Conservation (phyloP, 805 yeast genomes). For the Yarrowia keelungensis region DNA sequence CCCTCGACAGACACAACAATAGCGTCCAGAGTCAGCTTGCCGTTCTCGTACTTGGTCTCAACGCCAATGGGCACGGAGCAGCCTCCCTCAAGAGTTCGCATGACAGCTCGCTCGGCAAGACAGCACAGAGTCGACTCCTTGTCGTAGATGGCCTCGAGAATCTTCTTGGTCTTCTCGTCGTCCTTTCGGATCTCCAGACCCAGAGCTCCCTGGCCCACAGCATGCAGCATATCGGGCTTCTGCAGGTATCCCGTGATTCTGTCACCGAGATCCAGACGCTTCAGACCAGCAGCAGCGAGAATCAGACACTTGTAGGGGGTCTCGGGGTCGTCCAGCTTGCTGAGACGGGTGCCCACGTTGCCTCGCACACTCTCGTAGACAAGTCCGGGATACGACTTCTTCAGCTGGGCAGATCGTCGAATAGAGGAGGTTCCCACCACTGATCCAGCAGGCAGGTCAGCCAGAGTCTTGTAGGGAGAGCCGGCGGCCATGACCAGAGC, state of each 20-base stretch:
- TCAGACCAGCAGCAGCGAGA: constrained; percentile 91
- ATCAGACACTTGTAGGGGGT: constrained; percentile 74
- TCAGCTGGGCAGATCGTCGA: constrained; percentile 89
- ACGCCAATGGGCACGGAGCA: constrained; percentile 98
- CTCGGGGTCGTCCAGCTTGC: constrained; percentile 76
- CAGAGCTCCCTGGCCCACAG: constrained; percentile 98
- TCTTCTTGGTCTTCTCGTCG: constrained; percentile 63
- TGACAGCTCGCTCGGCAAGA: constrained; percentile 83
- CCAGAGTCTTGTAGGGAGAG: constrained; percentile 66
- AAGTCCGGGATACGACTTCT: constrained; percentile 77
- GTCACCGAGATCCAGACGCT: constrained; percentile 71
- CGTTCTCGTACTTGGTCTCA: constrained; percentile 60
- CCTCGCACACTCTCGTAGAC: constrained; percentile 88
- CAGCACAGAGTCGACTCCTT: constrained; percentile 75
- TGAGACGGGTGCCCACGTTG: constrained; percentile 76
- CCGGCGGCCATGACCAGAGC: constrained; percentile 78
- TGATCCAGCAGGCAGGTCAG: constrained; percentile 82
- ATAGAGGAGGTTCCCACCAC: constrained; percentile 95
- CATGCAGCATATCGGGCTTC: constrained; percentile 85
- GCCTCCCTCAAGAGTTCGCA: constrained; percentile 94
- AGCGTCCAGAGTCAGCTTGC: constrained; percentile 63
- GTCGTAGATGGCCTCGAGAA: constrained; percentile 66
- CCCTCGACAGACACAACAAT: constrained; percentile 90
- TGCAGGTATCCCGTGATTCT: constrained; percentile 77
- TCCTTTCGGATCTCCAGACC: constrained; percentile 86